Conservation (phyloP, 2,329 filamentous ascomycete species). For the Aspergillus floridensis region DNA sequence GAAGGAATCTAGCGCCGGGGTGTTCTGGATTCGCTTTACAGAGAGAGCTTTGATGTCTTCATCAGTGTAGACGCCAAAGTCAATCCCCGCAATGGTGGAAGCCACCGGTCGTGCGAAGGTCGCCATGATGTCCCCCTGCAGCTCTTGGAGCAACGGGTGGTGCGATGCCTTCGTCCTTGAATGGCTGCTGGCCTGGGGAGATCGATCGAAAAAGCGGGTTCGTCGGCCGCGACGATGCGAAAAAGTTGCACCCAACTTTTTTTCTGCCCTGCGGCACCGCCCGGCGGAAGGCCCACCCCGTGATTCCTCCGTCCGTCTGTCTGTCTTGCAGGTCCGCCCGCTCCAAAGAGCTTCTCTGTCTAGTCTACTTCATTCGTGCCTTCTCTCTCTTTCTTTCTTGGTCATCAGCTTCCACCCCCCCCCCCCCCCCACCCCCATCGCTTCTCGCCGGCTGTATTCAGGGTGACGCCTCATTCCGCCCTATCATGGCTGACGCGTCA, state of each 20-base stretch:
- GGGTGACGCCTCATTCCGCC: conserved; percentile 2
- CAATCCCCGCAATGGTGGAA: conserved; percentile 79
- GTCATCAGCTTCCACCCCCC: neutral
- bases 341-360: neutral
- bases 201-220: conserved; percentile 26
- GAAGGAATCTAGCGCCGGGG: conserved; percentile 88
- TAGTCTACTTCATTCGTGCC: neutral
- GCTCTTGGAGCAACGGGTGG: conserved; percentile 33
- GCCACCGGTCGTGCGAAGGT: conserved; percentile 69
- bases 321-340: neutral
- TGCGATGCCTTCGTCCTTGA: conserved; percentile 19
- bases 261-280: conserved; percentile 41
- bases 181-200: conserved; percentile 19
- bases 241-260: conserved; percentile 37
- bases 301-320: conserved; percentile 13
- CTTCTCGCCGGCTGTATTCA: conserved; percentile 13
- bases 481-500: conserved; percentile 43
- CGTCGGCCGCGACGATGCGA: conserved; percentile 28
- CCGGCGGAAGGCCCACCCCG: conserved; percentile 16
- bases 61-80: conserved; percentile 80
- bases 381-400: neutral
- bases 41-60: conserved; percentile 85
- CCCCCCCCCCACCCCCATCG: too few relatives aligned
- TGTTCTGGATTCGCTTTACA: conserved; percentile 90
- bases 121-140: conserved; percentile 41